These are phyloP conservation scores for Hygrophorus pudorinus DNA, from an alignment of 768 basidiomycete species.

Conservation along the genomic window DNA sequence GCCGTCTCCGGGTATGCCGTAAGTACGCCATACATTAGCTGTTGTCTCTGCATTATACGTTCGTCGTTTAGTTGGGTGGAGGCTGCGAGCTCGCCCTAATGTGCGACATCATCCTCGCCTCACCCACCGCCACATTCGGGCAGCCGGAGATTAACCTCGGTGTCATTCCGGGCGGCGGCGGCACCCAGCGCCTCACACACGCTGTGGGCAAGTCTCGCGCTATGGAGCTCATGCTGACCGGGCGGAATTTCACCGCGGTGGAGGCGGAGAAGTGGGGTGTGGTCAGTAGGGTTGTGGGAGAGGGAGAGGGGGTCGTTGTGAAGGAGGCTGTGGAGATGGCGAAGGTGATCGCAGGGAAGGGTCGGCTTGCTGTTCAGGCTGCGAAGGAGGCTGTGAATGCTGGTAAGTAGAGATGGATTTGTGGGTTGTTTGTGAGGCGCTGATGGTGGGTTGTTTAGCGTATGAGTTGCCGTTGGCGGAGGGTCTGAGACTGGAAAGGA, in stretches of 20 bases:
- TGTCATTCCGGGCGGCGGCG: slow-evolving; percentile 90
- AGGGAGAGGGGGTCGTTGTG: slow-evolving; percentile 71
- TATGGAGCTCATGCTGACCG: slow-evolving; percentile 92
- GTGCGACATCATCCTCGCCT: slow-evolving; percentile 91
- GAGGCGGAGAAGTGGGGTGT: slow-evolving; percentile 87
- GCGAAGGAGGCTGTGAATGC: slow-evolving; percentile 92
- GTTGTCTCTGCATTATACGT: not conserved
- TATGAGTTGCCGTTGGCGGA: slow-evolving; percentile 74
- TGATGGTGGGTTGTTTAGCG: slow-evolving; percentile 30
- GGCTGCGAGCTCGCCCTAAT: slow-evolving; percentile 95
- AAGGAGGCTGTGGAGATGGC: slow-evolving; percentile 81
- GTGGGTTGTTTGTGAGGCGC: not conserved
- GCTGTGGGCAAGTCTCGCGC: slow-evolving; percentile 86
- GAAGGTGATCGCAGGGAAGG: slow-evolving; percentile 69
- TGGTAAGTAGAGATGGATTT: slow-evolving; percentile 30
- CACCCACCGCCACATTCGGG: slow-evolving; percentile 85
- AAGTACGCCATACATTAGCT: slow-evolving; percentile 19
- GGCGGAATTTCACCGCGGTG: slow-evolving; percentile 66
- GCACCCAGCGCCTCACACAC: slow-evolving; percentile 81
- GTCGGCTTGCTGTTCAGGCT: slow-evolving; percentile 74
- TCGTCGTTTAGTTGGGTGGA: slow-evolving; percentile 68
- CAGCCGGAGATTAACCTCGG: slow-evolving; percentile 97
- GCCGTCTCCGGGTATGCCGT: slow-evolving; percentile 94
- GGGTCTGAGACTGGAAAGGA: slow-evolving; percentile 79
- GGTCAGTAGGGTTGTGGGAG: slow-evolving; percentile 69